Base-by-base conservation (phyloP, 2,329 filamentous ascomycete genomes). In the Stachybotrys chlorohalonatus region DNA sequence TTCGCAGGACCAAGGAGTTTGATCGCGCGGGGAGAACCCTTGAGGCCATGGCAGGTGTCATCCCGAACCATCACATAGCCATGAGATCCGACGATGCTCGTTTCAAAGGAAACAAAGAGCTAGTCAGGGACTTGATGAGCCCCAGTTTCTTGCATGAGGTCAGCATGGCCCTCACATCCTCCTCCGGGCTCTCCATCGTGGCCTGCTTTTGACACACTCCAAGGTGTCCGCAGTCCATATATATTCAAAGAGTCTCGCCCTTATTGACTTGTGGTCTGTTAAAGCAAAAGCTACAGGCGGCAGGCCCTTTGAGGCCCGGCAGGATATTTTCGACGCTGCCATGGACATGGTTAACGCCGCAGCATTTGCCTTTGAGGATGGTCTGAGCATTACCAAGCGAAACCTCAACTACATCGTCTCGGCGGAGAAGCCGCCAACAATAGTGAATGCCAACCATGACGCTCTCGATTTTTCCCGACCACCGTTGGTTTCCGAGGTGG, bases 31-130 rank as follows among this genome's bases (percentile, higher is more conserved):
- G n/a, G 8, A 9, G 17, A 11, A 32, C 24, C 5, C 8, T 16
- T 7, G n/a, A 32, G 16, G n/a, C 8, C 49, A 15, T 36, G 8
- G 31, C 13, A 16, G 11, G 31, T 31, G 36, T 55, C 36, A 17
- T 45, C 0, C 60, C 60, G 0, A 39, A 31, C 0, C 56, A 60
- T 17, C 60, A 62, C 1, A 56, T 62, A 6, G 51, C 45, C 0
- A 3, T 62, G 17, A 54, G 50, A 2, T 55, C 60, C 1, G 49
- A 47, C 0, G 53, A 62, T 16, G 55, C 60, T 0, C 51, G 52
- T 5, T 62, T 62, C 9, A 62, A 62, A 49, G 59, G 55, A 47
- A 62, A 62, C 2, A 60, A 60, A 9, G 60, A 62, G 5, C 31
- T 62, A 31, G 47, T 62, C 2, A 52, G 60, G 6, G 60, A 62